phyloP scores from a whole-genome alignment of 192 early-diverging fungal genomes.

The Martensiomyces pterosporus region DNA sequence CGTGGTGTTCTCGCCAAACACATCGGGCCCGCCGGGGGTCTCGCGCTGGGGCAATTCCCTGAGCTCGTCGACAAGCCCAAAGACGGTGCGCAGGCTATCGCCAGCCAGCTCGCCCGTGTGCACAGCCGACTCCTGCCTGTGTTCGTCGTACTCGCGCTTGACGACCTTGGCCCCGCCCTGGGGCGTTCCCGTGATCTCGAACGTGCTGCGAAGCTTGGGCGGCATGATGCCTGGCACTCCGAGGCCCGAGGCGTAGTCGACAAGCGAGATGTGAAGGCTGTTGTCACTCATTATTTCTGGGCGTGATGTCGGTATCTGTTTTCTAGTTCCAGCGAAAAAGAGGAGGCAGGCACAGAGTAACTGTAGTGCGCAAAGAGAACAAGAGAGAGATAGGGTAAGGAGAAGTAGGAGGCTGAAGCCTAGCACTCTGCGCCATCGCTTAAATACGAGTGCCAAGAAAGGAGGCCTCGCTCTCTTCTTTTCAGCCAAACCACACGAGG shows the following conservation, averaged over 20 bases:
- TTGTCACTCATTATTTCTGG: conserved; percentile 2
- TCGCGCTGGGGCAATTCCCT: conserved; percentile 7
- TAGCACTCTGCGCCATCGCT: no score
- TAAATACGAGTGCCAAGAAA: no score
- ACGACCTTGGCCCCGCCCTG: conserved; percentile 19
- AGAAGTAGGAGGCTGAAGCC: no score
- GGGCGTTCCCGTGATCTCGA: conserved; percentile 21
- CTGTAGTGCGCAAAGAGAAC: no score
- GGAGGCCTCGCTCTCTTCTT: no score
- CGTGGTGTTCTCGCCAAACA: conserved; percentile 39
- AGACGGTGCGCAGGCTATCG: conserved; percentile 5
- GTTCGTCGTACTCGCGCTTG: conserved; percentile 18
- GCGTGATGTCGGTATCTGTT: no score
- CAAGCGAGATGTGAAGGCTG: conserved; percentile 22
- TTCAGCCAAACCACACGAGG: no score
- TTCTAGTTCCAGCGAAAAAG: no score
- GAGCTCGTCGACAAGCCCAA: conserved; percentile 16
- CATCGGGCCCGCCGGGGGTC: conserved; percentile 18
- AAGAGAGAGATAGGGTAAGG: no score
- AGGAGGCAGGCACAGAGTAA: background rate
- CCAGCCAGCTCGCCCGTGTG: conserved; percentile 13
- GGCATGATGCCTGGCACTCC: conserved; percentile 37
- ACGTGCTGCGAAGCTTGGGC: conserved; percentile 22
- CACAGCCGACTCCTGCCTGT: conserved; percentile 6
- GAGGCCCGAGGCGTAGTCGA: conserved; percentile 33